These are phyloP conservation scores for Fusarium mundagurra DNA, from an alignment of 2,329 filamentous ascomycete species.

Conservation along the genomic window DNA sequence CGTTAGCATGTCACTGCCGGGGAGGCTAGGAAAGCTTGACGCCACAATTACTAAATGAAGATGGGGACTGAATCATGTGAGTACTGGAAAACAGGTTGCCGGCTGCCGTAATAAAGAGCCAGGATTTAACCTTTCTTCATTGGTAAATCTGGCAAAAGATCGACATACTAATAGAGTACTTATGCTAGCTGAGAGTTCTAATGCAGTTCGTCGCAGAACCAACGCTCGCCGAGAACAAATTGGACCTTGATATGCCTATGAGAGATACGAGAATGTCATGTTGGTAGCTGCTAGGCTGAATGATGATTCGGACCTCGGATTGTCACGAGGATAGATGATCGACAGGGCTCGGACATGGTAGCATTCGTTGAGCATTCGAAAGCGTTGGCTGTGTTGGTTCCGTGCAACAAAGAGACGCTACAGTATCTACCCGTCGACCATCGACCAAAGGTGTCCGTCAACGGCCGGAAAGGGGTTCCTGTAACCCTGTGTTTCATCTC, in stretches of 20 bases:
- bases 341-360: background rate
- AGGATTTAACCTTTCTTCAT: background rate
- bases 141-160: background rate
- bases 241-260: background rate
- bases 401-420: background rate
- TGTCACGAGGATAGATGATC: background rate
- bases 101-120: background rate
- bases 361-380: background rate
- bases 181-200: background rate
- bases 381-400: background rate
- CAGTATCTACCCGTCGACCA: background rate
- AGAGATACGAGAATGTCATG: background rate
- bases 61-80: background rate
- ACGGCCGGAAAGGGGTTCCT: background rate
- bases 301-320: background rate
- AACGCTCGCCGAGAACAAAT: background rate
- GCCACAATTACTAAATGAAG: background rate
- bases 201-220: background rate
- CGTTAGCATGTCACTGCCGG: background rate
- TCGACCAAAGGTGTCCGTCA: background rate
- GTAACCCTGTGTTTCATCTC: background rate
- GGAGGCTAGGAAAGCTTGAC: background rate
- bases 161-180: background rate
- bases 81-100: background rate
- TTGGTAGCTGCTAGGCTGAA: background rate